Percentiles rank a stretch among this genome's conserved stretches.
Evolutionary conservation across 2,329 filamentous ascomycete genomes (phyloP).

Genomic region (Triangularia verruculosa): DNA sequence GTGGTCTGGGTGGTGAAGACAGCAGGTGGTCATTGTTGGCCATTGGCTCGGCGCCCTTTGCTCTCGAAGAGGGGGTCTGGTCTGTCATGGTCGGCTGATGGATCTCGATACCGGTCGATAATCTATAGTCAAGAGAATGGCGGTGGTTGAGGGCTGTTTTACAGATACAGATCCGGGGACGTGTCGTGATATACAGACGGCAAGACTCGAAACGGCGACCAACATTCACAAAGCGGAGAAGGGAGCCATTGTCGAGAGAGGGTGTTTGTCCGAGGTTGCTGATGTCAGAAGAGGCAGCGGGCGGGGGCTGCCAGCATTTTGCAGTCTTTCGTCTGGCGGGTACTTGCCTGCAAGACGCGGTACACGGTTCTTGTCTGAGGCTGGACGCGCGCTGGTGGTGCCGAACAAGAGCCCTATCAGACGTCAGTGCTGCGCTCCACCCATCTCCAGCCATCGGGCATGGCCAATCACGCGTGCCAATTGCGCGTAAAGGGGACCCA

Average conservation of each 20-base stretch:
- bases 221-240: constrained; percentile 7
- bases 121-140: background rate
- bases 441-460: constrained; percentile 20
- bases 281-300: background rate
- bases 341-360: constrained; percentile 23
- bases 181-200: background rate
- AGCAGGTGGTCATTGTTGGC: constrained; percentile 22
- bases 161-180: too few relatives aligned
- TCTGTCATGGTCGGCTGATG: constrained; percentile 18
- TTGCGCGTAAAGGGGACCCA: constrained; percentile 7
- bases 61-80: constrained; percentile 17
- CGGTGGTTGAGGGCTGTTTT: background rate
- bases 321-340: constrained; percentile 7
- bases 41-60: constrained; percentile 25
- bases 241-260: background rate
- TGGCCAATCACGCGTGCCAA: constrained; percentile 24
- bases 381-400: constrained; percentile 15
- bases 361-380: constrained; percentile 26
- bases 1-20: constrained; percentile 29
- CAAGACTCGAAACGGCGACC: background rate
- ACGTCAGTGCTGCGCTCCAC: constrained; percentile 1
- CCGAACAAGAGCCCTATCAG: constrained; percentile 16
- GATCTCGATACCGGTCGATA: background rate
- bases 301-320: constrained; percentile 7
- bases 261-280: background rate